These are phyloP conservation scores for Zygosaccharomyces sapae DNA, from an alignment of 1,139 yeast species.

Conservation along the genomic window DNA sequence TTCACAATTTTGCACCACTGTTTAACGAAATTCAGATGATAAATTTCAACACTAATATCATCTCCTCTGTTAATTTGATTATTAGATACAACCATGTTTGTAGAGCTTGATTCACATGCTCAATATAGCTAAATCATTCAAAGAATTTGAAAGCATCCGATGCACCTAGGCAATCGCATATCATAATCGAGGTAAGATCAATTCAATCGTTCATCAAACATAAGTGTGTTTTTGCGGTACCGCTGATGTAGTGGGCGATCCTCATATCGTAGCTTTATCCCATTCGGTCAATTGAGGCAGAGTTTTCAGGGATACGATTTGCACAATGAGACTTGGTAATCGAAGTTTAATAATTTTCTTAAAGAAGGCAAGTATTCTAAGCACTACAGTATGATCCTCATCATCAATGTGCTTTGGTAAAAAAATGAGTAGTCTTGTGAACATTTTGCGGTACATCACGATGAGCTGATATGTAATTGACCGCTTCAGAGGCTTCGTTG, in stretches of 20 bases:
- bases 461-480: constrained; percentile 45
- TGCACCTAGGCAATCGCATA: constrained; percentile 78
- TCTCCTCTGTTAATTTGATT: constrained; percentile 77
- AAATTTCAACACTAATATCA: constrained; percentile 76
- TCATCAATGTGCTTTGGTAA: constrained; percentile 68
- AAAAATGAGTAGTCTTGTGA: constrained; percentile 63
- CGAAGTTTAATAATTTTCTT: constrained; percentile 55
- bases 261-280: constrained; percentile 70
- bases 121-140: constrained; percentile 70
- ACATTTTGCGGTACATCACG: constrained; percentile 50
- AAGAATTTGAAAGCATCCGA: constrained; percentile 71
- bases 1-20: constrained; percentile 53
- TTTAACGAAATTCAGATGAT: constrained; percentile 71
- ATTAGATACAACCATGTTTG: constrained; percentile 71
- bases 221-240: constrained; percentile 67
- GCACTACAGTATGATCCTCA: constrained; percentile 42
- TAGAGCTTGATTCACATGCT: constrained; percentile 38
- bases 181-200: constrained; percentile 67
- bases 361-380: constrained; percentile 46
- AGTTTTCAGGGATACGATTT: constrained; percentile 69
- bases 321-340: constrained; percentile 59
- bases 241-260: constrained; percentile 56
- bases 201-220: constrained; percentile 63
- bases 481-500: constrained; percentile 42
- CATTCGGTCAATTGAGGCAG: constrained; percentile 53